Evolutionary conservation across 2,329 filamentous ascomycete genomes (phyloP).

Genomic region (Leptographium flavum): DNA sequence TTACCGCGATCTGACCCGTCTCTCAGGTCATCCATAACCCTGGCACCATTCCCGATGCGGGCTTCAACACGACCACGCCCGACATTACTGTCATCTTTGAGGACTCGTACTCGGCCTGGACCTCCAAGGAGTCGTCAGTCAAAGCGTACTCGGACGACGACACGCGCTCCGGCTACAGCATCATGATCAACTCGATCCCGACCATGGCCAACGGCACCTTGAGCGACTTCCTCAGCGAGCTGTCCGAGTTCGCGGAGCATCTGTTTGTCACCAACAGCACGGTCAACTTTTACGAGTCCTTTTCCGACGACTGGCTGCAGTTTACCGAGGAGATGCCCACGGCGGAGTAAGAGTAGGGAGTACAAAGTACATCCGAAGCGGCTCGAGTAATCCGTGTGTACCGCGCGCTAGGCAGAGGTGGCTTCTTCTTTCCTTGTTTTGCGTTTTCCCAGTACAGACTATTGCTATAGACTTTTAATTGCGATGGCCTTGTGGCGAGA

Average conservation of each 20-base stretch:
- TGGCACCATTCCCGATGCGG: neutral
- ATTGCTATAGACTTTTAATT: no score
- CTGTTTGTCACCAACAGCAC: neutral
- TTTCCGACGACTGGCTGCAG: neutral
- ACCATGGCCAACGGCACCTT: neutral
- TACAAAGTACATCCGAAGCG: no score
- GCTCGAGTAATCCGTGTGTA: no score
- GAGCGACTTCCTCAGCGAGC: neutral
- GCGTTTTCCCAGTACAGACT: no score
- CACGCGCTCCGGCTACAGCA: neutral
- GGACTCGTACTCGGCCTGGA: neutral
- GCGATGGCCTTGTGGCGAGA: no score
- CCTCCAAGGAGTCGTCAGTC: neutral
- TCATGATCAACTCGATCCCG: slow-evolving; percentile 3
- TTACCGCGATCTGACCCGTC: neutral
- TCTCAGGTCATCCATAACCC: slow-evolving; percentile 5
- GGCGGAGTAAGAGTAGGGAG: no score
- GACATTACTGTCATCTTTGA: slow-evolving; percentile 4
- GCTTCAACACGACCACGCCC: neutral
- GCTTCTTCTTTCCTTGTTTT: no score
- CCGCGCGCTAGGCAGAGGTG: no score
- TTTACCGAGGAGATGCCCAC: neutral
- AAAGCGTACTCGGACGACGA: neutral
- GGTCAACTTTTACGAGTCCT: neutral
- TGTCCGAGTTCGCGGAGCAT: neutral